Evolutionary conservation across 1,139 yeast species (phyloP), one percentile per base, ranked within the genome.

Genomic region (Yamadazyma aaseri): DNA sequence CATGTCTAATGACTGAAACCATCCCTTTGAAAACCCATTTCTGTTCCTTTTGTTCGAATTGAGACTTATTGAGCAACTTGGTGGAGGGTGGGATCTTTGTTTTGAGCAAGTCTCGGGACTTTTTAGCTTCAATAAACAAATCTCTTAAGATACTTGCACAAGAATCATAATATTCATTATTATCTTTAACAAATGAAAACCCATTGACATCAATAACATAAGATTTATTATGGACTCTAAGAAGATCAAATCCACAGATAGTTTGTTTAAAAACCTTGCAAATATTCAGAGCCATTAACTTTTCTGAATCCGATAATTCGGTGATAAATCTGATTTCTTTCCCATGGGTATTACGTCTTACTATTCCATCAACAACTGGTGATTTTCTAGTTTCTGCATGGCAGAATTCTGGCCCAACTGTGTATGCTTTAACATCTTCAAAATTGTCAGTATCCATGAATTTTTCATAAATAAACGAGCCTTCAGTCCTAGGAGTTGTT

Each of bases 341-440:
- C 33, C 99, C 99, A 50, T 90, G 96, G 1, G 98, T 90, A 56
- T 94, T 94, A 58, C 99, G 77, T 54, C 97, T 76, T 17, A 94
- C 99, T 37, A 94, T 86, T 32, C 99, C 99, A 63, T 94, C 99
- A 11, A 94, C 98, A 2, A 94, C 98, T 0, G 99, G 99, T 0
- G 97, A 89, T 57, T 94, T 94, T 51, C 99, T 76, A 1, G 99
- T 94, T 56, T 94, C 99, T 0, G 98, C 99, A 58, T 94, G 98
- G 54, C 98, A 92, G 54, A 76, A 94, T 17, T 68, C 66, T 3
- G 84, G 80, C 1, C 98, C 98, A 3, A 94, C 97, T 1, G 98
- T 94, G 56, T 94, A 94, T 0, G 98, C 98, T 60, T 94, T 94
- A 43, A 94, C 99, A 59, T 94, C 99, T 61, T 94, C 98, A 52